Percentiles rank a stretch among this genome's conserved stretches.
Conservation (phyloP, 192 early-diverging fungal species). For the Coemansia sp. region DNA sequence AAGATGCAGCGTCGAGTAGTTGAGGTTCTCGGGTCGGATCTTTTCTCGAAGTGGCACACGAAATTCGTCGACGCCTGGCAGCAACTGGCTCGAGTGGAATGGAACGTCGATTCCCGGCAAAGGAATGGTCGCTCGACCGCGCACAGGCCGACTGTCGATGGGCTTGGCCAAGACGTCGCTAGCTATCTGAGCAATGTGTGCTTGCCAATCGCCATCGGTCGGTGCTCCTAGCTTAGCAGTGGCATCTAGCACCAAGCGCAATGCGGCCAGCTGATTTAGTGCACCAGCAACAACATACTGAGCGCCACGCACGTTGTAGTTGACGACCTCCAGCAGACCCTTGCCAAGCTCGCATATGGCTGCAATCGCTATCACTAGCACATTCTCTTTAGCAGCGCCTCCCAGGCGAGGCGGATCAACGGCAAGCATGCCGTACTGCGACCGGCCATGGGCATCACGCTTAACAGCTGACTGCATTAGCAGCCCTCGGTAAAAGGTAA, state of each 20-base stretch:
- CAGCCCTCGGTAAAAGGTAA: conserved; percentile 94
- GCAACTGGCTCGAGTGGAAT: conserved; percentile 85
- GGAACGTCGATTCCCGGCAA: conserved; percentile 92
- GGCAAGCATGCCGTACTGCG: conserved; percentile 93
- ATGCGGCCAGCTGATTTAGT: conserved; percentile 69
- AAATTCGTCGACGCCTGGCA: conserved; percentile 83
- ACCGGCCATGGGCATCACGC: conserved; percentile 77
- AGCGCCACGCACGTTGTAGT: conserved; percentile 93
- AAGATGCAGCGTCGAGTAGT: conserved; percentile 65
- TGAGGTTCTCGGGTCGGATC: conserved; percentile 69
- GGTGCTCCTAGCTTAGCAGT: conserved; percentile 63
- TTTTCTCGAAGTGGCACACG: conserved; percentile 79
- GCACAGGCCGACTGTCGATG: conserved; percentile 65
- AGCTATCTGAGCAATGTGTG: conserved; percentile 72
- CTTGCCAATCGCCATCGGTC: conserved; percentile 81
- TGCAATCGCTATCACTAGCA: conserved; percentile 67
- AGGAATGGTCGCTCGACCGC: conserved; percentile 89
- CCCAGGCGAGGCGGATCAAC: conserved; percentile 87
- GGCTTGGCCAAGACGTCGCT: conserved; percentile 64
- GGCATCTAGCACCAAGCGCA: conserved; percentile 83
- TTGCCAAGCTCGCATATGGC: conserved; percentile 74
- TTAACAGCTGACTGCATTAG: conserved; percentile 94
- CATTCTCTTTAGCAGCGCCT: conserved; percentile 71
- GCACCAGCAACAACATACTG: conserved; percentile 94
- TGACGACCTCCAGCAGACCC: conserved; percentile 87